Percentiles rank a stretch among this genome's conserved stretches.
phyloP scores from a whole-genome alignment of 768 basidiomycete genomes.

The Lactarius sp. region DNA sequence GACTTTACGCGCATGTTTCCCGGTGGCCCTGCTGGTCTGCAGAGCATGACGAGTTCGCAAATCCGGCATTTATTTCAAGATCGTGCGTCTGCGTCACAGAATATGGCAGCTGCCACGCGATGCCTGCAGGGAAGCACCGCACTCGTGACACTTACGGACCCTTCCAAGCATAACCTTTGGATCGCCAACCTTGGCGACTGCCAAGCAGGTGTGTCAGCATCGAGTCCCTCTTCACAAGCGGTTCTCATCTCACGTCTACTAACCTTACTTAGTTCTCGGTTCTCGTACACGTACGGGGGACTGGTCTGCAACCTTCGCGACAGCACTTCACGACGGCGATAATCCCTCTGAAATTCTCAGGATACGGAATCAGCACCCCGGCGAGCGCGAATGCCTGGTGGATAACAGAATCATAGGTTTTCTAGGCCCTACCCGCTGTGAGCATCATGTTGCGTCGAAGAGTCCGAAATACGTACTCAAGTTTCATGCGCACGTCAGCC shows the following conservation, averaged over 20 bases:
- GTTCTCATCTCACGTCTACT: conserved; percentile 3
- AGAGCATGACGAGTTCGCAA: conserved; percentile 41
- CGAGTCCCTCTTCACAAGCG: neutral
- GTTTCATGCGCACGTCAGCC: conserved; percentile 23
- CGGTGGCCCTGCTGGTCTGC: conserved; percentile 48
- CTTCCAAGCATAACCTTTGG: conserved; percentile 65
- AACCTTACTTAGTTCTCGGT: conserved; percentile 38
- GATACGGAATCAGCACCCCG: conserved; percentile 59
- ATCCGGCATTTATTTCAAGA: conserved; percentile 63
- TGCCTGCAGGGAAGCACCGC: conserved; percentile 81
- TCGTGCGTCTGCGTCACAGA: conserved; percentile 49
- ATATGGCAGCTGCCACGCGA: conserved; percentile 59
- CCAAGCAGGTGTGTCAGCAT: conserved; percentile 54
- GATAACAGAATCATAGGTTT: conserved; percentile 70
- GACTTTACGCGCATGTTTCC: conserved; percentile 45
- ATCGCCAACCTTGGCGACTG: conserved; percentile 79
- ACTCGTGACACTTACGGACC: conserved; percentile 67
- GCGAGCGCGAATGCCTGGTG: conserved; percentile 61
- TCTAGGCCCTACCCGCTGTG: conserved; percentile 73
- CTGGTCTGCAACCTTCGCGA: conserved; percentile 60
- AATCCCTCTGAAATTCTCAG: conserved; percentile 63
- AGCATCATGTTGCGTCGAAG: conserved; percentile 30
- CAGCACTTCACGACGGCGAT: conserved; percentile 65
- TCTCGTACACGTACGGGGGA: conserved; percentile 40
- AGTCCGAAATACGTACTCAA: neutral